A percentile compares a stretch with the other conserved stretches of the same genome.
Conservation (phyloP, 2,329 filamentous ascomycete genomes). For the Thielaviopsis populi region DNA sequence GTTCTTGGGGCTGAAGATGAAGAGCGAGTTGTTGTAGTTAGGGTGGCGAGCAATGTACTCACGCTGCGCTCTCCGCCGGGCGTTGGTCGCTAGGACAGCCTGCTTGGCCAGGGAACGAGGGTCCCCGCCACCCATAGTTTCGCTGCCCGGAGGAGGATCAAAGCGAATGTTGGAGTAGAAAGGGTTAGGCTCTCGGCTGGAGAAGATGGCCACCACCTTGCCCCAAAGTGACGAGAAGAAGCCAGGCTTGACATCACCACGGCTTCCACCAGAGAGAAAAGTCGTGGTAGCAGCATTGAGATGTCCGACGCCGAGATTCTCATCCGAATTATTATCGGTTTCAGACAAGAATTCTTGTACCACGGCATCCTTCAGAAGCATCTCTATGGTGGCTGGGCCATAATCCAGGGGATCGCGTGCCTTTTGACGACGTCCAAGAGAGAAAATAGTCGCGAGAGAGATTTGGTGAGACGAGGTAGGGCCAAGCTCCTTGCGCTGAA, state of each 20-base stretch:
- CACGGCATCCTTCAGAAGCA: slow-evolving; percentile 91
- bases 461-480: slow-evolving; percentile 53
- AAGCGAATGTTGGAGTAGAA: slow-evolving; percentile 71
- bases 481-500: slow-evolving; percentile 78
- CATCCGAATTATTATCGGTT: slow-evolving; percentile 28
- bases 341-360: slow-evolving; percentile 91
- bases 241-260: slow-evolving; percentile 39
- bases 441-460: slow-evolving; percentile 56
- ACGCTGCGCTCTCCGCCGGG: slow-evolving; percentile 72
- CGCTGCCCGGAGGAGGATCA: slow-evolving; percentile 55
- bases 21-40: slow-evolving; percentile 83
- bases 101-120: slow-evolving; percentile 80
- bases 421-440: slow-evolving; percentile 40
- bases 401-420: slow-evolving; percentile 78
- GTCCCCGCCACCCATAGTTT: slow-evolving; percentile 36
- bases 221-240: slow-evolving; percentile 46
- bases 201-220: slow-evolving; percentile 40
- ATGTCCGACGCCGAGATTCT: slow-evolving; percentile 9
- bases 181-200: slow-evolving; percentile 69
- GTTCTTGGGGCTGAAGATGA: slow-evolving; percentile 67
- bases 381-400: slow-evolving; percentile 80
- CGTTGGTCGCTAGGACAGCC: slow-evolving; percentile 68
- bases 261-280: slow-evolving; percentile 16
- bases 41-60: slow-evolving; percentile 81
- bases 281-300: slow-evolving; percentile 24